Evolutionary conservation across 1,139 yeast species (phyloP).

Genomic region (Saccharomyces hybrid): DNA sequence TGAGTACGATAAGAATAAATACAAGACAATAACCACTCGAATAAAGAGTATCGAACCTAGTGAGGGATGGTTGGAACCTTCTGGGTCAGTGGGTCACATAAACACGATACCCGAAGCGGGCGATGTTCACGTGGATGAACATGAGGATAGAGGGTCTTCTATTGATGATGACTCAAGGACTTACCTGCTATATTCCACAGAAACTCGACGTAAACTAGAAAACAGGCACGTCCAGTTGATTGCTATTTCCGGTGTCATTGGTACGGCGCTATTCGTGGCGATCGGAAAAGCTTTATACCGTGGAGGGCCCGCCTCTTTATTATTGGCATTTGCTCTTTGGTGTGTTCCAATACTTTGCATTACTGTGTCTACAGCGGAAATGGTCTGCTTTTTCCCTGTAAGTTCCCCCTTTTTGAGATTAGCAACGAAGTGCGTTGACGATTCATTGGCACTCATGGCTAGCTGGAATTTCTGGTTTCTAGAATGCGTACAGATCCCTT

Average conservation of each 20-base stretch:
- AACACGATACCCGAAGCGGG: background rate
- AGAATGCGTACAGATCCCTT: conserved; percentile 71
- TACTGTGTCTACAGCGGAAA: conserved; percentile 71
- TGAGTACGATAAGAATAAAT: background rate
- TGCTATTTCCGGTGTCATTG: conserved; percentile 80
- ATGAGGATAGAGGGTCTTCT: background rate
- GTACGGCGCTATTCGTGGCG: conserved; percentile 71
- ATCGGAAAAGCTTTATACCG: conserved; percentile 59
- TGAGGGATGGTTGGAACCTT: conserved; percentile 1
- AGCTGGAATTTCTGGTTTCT: conserved; percentile 77
- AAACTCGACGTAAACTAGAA: conserved; percentile 38
- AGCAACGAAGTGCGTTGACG: conserved; percentile 53
- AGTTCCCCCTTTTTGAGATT: conserved; percentile 56
- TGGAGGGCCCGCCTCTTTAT: conserved; percentile 74
- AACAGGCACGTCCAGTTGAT: conserved; percentile 68
- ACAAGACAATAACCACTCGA: background rate
- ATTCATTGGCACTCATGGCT: conserved; percentile 68
- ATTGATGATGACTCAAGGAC: conserved; percentile 14
- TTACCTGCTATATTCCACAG: conserved; percentile 10
- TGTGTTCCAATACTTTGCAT: conserved; percentile 54
- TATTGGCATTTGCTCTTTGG: conserved; percentile 59
- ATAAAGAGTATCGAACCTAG: background rate
- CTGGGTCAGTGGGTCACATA: background rate
- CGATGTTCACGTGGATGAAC: background rate
- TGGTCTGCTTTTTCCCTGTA: conserved; percentile 73